Conservation (phyloP, 331 rosid genomes). For the Acacia pycnantha region DNA sequence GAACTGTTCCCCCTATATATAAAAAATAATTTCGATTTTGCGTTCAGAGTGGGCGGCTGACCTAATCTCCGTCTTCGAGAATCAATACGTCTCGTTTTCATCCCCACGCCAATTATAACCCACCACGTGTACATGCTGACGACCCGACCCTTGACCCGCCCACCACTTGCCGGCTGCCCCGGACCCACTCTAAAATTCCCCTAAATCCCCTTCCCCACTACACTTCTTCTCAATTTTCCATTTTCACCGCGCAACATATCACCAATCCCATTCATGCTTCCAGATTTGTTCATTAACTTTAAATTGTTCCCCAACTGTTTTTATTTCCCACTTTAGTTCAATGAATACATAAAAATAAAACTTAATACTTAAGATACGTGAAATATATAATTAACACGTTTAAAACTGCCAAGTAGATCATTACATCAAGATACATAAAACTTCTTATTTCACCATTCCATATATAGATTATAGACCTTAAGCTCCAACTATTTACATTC, state of each 20-base stretch:
- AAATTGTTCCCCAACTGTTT: background rate
- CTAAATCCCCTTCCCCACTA: background rate
- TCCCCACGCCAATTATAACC: accelerated
- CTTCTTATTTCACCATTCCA: slow-evolving; percentile 47
- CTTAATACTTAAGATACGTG: background rate
- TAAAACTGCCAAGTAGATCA: background rate
- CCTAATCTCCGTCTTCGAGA: slow-evolving; percentile 48
- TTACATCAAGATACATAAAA: background rate
- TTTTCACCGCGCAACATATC: background rate
- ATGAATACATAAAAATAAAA: background rate
- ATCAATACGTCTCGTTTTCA: slow-evolving; percentile 45
- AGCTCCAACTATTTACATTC: slow-evolving; percentile 56
- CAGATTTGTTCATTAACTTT: background rate
- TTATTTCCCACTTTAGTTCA: background rate
- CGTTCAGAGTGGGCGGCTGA: slow-evolving; percentile 59
- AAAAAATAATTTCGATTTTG: background rate
- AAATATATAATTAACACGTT: background rate
- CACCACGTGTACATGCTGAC: slow-evolving; percentile 41
- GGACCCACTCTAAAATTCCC: slow-evolving; percentile 36
- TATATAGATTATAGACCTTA: slow-evolving; percentile 38
- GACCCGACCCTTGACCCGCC: slow-evolving; percentile 11
- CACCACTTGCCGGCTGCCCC: slow-evolving; percentile 39
- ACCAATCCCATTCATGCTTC: background rate
- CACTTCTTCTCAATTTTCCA: background rate
- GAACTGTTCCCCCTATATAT: slow-evolving; percentile 31